These are phyloP conservation scores for Nevesoporus exiguus DNA, from an alignment of 768 basidiomycete genomes.

Conservation along the genomic window DNA sequence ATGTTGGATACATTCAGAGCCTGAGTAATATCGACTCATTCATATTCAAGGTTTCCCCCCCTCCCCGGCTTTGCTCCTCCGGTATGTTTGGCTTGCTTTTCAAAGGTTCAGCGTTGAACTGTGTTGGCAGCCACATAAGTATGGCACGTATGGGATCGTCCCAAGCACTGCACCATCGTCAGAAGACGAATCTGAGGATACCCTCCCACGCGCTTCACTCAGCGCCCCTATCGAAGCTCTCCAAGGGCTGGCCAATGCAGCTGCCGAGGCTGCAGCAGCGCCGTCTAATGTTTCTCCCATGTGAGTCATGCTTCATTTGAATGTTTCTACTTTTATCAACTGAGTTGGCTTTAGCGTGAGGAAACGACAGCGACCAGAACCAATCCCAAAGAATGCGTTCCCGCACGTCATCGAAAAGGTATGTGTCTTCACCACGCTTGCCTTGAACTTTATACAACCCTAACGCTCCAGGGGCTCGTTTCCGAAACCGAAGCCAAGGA, in stretches of 20 bases:
- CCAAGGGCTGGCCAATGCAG: conserved; percentile 91
- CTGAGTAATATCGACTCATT: conserved; percentile 28
- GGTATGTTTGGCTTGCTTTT: conserved; percentile 41
- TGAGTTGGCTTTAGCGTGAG: conserved; percentile 43
- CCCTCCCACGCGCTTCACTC: conserved; percentile 75
- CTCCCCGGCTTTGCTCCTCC: conserved; percentile 91
- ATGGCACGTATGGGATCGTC: conserved; percentile 87
- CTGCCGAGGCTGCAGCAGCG: conserved; percentile 86
- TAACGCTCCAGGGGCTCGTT: conserved; percentile 65
- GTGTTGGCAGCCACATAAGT: conserved; percentile 70
- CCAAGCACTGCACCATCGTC: conserved; percentile 81
- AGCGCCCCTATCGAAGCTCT: conserved; percentile 94
- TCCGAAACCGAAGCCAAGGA: conserved; percentile 83
- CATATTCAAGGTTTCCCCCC: conserved; percentile 63
- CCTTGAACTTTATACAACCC: not conserved
- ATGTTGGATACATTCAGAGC: conserved; percentile 28
- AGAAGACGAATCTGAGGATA: conserved; percentile 90
- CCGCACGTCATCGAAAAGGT: conserved; percentile 90
- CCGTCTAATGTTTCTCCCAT: conserved; percentile 63
- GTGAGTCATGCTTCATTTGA: conserved; percentile 31
- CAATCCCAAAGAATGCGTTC: conserved; percentile 80
- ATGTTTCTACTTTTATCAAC: not conserved
- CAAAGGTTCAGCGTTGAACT: conserved; percentile 16
- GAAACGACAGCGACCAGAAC: conserved; percentile 82
- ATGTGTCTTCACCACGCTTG: not conserved